A percentile compares a stretch with the other conserved stretches of the same genome.
phyloP scores from a whole-genome alignment of 495 filamentous ascomycete genomes.

The Thozetella sp. region DNA sequence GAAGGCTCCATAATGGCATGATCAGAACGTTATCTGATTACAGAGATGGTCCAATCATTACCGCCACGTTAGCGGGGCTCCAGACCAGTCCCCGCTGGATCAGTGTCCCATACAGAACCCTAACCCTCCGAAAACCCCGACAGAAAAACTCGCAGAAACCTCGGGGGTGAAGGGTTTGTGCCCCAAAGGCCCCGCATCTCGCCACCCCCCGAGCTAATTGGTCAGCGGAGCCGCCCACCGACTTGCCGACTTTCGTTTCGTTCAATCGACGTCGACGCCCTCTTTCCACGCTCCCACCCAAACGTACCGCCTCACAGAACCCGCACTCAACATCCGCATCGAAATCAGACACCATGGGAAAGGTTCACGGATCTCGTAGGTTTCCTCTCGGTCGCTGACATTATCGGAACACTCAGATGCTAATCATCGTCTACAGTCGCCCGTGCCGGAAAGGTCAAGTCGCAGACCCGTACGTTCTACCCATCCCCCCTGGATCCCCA shows the following conservation, averaged over 20 bases:
- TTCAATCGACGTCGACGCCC: background rate
- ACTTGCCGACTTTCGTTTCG: background rate
- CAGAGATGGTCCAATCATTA: background rate
- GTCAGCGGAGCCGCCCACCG: background rate
- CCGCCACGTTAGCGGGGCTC: background rate
- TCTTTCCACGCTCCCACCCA: background rate
- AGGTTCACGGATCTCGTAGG: constrained; percentile 35
- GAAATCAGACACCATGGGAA: constrained; percentile 34
- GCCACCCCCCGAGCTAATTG: background rate
- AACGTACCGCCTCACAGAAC: constrained; percentile 1
- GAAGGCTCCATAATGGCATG: constrained; percentile 3
- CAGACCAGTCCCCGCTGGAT: background rate
- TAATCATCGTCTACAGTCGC: background rate
- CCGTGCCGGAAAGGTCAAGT: constrained; percentile 46
- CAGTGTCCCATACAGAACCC: background rate
- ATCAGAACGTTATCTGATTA: background rate
- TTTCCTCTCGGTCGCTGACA: background rate
- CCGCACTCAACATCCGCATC: constrained; percentile 12
- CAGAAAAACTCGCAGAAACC: background rate
- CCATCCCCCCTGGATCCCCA: too few relatives aligned
- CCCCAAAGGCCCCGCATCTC: constrained; percentile 27
- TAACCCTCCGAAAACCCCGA: constrained; percentile 5
- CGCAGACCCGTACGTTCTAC: constrained; percentile 46
- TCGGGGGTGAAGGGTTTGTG: constrained; percentile 12
- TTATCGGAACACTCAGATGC: background rate